Conservation (phyloP, 768 basidiomycete species). For the Pulveroboletus sp. region DNA sequence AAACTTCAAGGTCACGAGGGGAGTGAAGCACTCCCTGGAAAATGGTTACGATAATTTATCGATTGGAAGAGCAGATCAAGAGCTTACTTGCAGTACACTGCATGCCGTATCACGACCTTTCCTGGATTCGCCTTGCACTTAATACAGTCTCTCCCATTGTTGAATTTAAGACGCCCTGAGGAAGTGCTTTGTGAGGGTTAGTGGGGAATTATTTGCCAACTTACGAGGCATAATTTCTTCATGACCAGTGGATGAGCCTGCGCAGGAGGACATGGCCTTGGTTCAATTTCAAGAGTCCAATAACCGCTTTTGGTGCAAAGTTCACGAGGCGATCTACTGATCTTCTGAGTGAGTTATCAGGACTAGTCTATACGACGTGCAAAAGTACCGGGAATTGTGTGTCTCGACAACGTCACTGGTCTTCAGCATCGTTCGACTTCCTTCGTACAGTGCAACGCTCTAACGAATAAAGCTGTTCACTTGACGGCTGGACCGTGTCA, state of each 20-base stretch:
- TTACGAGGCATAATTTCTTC: slow-evolving; percentile 67
- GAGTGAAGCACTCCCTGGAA: slow-evolving; percentile 60
- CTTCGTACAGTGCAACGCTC: no score
- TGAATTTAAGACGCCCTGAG: slow-evolving; percentile 61
- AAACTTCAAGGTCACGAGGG: slow-evolving; percentile 59
- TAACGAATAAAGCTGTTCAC: no score
- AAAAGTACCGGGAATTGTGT: no score
- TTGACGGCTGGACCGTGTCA: background rate
- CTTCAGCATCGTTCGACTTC: no score
- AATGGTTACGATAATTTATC: background rate
- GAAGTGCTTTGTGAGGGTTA: background rate
- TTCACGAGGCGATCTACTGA: no score
- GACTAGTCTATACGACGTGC: no score
- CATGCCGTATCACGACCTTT: slow-evolving; percentile 70
- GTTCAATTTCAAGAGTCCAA: background rate
- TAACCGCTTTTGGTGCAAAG: slow-evolving; percentile 1
- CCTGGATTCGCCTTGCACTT: slow-evolving; percentile 66
- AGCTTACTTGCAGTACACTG: slow-evolving; percentile 79
- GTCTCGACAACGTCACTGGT: no score
- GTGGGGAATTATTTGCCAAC: slow-evolving; percentile 16
- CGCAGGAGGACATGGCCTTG: slow-evolving; percentile 45
- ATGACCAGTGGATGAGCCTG: slow-evolving; percentile 53
- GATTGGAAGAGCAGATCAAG: slow-evolving; percentile 7
- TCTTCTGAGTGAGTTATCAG: no score
- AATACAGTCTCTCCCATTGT: slow-evolving; percentile 63